Conservation (phyloP, 2,329 filamentous ascomycete genomes). For the Gaeumannomyces sp. region DNA sequence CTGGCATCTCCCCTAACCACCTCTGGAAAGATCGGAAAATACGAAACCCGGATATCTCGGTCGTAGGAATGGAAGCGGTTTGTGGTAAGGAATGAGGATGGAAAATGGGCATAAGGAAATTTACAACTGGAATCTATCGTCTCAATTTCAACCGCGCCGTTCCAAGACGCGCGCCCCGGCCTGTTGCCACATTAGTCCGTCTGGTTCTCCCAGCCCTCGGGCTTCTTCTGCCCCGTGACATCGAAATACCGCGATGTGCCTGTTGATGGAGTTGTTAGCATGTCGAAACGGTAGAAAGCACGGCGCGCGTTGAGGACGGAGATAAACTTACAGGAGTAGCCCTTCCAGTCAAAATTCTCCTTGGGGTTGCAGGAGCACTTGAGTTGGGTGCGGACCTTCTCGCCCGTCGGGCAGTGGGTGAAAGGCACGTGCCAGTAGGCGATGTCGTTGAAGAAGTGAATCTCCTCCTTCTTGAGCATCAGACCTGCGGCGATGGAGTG, state of each 20-base stretch:
- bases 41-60: background rate
- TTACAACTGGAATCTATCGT: constrained; percentile 8
- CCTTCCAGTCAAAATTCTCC: constrained; percentile 99
- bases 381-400: constrained; percentile 74
- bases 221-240: constrained; percentile 72
- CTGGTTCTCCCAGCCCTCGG: constrained; percentile 76
- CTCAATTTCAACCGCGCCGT: background rate
- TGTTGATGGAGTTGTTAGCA: constrained; percentile 26
- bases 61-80: background rate
- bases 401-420: constrained; percentile 91
- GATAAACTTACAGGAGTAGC: constrained; percentile 77
- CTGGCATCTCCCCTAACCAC: background rate
- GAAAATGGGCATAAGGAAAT: constrained; percentile 4
- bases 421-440: constrained; percentile 98
- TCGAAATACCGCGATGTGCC: constrained; percentile 85
- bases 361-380: constrained; percentile 93
- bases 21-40: background rate
- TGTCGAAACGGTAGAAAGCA: background rate
- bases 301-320: background rate
- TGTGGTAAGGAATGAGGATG: background rate
- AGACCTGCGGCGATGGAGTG: constrained; percentile 93
- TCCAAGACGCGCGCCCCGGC: background rate
- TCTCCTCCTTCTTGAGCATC: constrained; percentile 83
- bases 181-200: constrained; percentile 35
- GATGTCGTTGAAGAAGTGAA: constrained; percentile 99